phyloP scores from a whole-genome alignment of 495 filamentous ascomycete species.

The Hypoxylon subgilvum region DNA sequence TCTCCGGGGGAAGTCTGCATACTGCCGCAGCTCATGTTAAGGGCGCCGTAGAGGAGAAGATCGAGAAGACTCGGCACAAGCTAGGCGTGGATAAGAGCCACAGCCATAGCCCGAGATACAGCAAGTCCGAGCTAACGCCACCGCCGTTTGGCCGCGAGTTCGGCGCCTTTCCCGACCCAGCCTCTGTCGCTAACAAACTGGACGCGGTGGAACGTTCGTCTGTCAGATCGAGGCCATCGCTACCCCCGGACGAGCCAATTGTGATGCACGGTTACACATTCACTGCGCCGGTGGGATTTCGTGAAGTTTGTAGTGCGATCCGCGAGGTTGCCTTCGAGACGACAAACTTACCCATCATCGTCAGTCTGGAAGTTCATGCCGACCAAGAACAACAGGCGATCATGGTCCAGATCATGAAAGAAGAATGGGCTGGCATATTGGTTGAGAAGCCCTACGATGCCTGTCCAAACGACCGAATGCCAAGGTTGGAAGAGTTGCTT shows the following conservation, averaged over 20 bases:
- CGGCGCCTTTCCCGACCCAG: constrained; percentile 6
- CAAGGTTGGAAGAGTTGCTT: constrained; percentile 69
- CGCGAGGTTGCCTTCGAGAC: constrained; percentile 77
- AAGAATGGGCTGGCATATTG: constrained; percentile 78
- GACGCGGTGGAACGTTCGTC: constrained; percentile 23
- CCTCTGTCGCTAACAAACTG: constrained; percentile 5
- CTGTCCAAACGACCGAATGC: constrained; percentile 63
- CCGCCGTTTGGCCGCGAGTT: constrained; percentile 22
- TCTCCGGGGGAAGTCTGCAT: constrained; percentile 45
- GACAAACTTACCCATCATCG: constrained; percentile 77
- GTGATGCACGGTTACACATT: constrained; percentile 87
- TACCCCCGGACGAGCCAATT: constrained; percentile 63
- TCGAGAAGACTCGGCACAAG: constrained; percentile 39
- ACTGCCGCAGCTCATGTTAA: constrained; percentile 46
- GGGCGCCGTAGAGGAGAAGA: constrained; percentile 41
- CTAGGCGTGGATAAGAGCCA: constrained; percentile 39
- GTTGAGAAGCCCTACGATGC: constrained; percentile 61
- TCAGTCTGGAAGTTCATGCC: constrained; percentile 90
- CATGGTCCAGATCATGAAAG: constrained; percentile 92
- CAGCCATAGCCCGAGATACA: constrained; percentile 47
- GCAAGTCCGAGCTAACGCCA: constrained; percentile 32
- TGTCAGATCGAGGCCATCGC: constrained; percentile 37
- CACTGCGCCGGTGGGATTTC: constrained; percentile 83
- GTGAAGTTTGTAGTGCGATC: constrained; percentile 82
- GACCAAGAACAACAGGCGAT: constrained; percentile 78